These are phyloP conservation scores for Wickerhamiella kazuoi DNA, from an alignment of 805 yeast species.

Conservation along the genomic window DNA sequence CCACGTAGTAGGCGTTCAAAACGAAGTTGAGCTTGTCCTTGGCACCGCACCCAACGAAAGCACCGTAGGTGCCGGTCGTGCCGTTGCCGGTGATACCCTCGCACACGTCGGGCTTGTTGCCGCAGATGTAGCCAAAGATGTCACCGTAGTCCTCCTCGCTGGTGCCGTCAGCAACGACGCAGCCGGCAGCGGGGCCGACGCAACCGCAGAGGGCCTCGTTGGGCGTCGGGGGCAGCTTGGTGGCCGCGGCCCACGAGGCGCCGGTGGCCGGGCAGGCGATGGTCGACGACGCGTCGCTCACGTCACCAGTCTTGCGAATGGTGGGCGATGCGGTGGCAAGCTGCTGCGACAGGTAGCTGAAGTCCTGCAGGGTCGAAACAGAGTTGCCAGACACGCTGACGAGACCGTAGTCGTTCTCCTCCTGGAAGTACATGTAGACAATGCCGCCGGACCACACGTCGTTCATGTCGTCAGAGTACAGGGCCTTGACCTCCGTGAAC, in stretches of 20 bases:
- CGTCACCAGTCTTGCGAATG: constrained; percentile 23
- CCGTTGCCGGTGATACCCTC: constrained; percentile 45
- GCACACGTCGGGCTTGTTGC: constrained; percentile 40
- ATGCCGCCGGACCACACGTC: constrained; percentile 91
- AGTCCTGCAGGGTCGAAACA: constrained; percentile 48
- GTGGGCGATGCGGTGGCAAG: constrained; percentile 37
- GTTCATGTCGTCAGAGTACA: constrained; percentile 57
- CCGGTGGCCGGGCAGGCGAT: constrained; percentile 32
- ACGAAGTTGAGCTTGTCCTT: constrained; percentile 52
- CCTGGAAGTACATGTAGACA: constrained; percentile 81
- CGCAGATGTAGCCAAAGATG: constrained; percentile 42
- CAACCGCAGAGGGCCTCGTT: constrained; percentile 49
- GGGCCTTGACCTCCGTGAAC: constrained; percentile 55
- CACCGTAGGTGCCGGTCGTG: constrained; percentile 49
- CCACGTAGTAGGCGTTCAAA: constrained; percentile 43
- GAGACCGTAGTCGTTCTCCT: constrained; percentile 65
- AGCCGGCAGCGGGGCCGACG: constrained; percentile 32
- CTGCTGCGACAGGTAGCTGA: constrained; percentile 35
- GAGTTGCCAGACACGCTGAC: constrained; percentile 34
- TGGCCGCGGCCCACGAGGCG: constrained; percentile 47
- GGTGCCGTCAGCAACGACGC: constrained; percentile 41
- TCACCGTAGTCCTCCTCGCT: constrained; percentile 38
- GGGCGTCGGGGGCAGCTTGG: constrained; percentile 65
- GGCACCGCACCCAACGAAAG: constrained; percentile 53
- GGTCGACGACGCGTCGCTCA: constrained; percentile 23